Evolutionary conservation across 1,284 basidiomycete species (phyloP).

Genomic region (Boletus hoseneyae): DNA sequence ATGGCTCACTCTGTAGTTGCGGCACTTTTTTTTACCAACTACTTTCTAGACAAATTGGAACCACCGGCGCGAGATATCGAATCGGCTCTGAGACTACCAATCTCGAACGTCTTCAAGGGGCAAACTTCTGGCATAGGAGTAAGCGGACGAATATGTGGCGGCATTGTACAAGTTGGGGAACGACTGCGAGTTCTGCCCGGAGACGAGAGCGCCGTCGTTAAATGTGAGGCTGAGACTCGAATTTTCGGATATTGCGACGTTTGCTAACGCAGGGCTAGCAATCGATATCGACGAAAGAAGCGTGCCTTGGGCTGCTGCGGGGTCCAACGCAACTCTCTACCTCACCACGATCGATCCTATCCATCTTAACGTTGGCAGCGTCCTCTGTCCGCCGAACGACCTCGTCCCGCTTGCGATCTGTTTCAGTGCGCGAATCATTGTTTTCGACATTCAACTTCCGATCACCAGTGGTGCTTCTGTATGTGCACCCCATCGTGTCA

Average conservation of each 20-base stretch:
- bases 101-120: slow-evolving; percentile 95
- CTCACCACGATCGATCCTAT: slow-evolving; percentile 84
- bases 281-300: slow-evolving; percentile 83
- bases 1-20: neutral
- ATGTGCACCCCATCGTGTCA: slow-evolving; percentile 23
- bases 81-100: slow-evolving; percentile 80
- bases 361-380: slow-evolving; percentile 83
- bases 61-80: slow-evolving; percentile 79
- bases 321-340: slow-evolving; percentile 84
- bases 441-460: slow-evolving; percentile 91
- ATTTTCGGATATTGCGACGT: neutral
- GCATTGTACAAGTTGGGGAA: slow-evolving; percentile 92
- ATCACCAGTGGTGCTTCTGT: slow-evolving; percentile 87
- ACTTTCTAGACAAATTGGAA: slow-evolving; percentile 66
- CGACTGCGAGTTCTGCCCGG: slow-evolving; percentile 84
- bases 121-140: slow-evolving; percentile 80
- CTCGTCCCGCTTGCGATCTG: slow-evolving; percentile 71
- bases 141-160: slow-evolving; percentile 84
- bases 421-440: slow-evolving; percentile 87
- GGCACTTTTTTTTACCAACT: neutral
- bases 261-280: slow-evolving; percentile 44
- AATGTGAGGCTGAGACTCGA: slow-evolving; percentile 48
- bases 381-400: slow-evolving; percentile 76
- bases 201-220: slow-evolving; percentile 84
- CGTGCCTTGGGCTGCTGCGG: slow-evolving; percentile 87